Percentiles rank a stretch among this genome's conserved stretches.
Evolutionary conservation across 148 eudicot species (phyloP).

Genomic region (Dianthus caryophyllus): DNA sequence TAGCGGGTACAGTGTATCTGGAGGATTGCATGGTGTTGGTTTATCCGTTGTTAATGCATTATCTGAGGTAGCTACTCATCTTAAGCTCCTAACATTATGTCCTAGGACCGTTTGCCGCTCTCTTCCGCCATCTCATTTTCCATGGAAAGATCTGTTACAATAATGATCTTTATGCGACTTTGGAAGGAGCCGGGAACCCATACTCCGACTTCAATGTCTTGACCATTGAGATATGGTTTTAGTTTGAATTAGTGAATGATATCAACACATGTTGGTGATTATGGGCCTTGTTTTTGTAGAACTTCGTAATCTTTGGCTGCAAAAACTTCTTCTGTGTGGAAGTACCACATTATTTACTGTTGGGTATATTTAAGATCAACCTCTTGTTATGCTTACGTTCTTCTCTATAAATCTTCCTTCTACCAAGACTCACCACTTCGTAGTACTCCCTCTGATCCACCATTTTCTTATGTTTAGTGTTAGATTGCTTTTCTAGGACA

Average conservation of each 20-base stretch:
- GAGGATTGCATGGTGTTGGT: slow-evolving; percentile 97
- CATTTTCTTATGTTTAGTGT: too few species aligned
- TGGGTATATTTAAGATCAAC: background rate
- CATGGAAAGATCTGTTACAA: background rate
- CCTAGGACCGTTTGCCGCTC: background rate
- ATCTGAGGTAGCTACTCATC: slow-evolving; percentile 62
- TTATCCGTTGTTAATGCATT: slow-evolving; percentile 93
- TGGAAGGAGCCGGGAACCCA: background rate
- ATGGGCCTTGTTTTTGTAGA: slow-evolving; percentile 8
- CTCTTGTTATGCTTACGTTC: background rate
- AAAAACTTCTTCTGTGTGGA: slow-evolving; percentile 1
- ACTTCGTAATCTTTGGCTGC: background rate
- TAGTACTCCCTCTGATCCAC: too few species aligned
- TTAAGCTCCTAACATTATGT: background rate
- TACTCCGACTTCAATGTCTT: background rate
- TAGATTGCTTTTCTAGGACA: too few species aligned
- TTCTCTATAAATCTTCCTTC: background rate
- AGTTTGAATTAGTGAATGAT: background rate
- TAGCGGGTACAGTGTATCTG: slow-evolving; percentile 97
- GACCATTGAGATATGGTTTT: slow-evolving; percentile 5
- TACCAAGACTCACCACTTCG: background rate
- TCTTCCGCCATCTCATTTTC: background rate
- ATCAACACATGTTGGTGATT: background rate
- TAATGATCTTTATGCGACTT: background rate
- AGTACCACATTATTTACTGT: background rate